A percentile compares a stretch with the other conserved stretches of the same genome.
Evolutionary conservation across 495 filamentous ascomycete species (phyloP).

Genomic region (Aspergillus incahuasiensis): DNA sequence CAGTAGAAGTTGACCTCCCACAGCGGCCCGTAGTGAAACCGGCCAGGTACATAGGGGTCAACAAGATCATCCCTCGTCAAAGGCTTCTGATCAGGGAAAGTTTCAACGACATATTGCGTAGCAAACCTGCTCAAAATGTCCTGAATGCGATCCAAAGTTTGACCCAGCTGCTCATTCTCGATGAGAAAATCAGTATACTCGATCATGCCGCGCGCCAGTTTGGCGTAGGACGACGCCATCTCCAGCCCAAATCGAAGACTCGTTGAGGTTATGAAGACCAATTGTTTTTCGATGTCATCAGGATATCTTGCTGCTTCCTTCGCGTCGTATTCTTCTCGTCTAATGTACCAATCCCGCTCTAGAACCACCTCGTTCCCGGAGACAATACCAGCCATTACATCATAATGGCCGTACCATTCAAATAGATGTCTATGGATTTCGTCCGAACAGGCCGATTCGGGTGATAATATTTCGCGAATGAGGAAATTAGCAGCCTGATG

Average conservation of each 20-base stretch:
- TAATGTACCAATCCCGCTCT: slow-evolving; percentile 74
- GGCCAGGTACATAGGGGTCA: slow-evolving; percentile 63
- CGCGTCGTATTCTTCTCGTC: slow-evolving; percentile 57
- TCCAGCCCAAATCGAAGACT: slow-evolving; percentile 74
- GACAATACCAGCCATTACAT: slow-evolving; percentile 78
- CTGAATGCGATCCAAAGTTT: slow-evolving; percentile 53
- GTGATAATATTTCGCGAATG: slow-evolving; percentile 70
- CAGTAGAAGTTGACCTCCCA: slow-evolving; percentile 70
- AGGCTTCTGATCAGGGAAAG: slow-evolving; percentile 49
- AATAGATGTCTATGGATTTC: slow-evolving; percentile 66
- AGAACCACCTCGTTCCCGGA: slow-evolving; percentile 72
- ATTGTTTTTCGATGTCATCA: slow-evolving; percentile 56
- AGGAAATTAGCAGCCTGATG: slow-evolving; percentile 85
- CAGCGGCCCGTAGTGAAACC: slow-evolving; percentile 61
- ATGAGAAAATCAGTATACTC: slow-evolving; percentile 57
- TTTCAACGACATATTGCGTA: slow-evolving; percentile 52
- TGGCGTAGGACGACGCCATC: slow-evolving; percentile 74
- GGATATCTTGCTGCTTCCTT: slow-evolving; percentile 57
- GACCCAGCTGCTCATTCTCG: slow-evolving; percentile 54
- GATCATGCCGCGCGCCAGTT: slow-evolving; percentile 56
- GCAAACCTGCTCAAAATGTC: slow-evolving; percentile 55
- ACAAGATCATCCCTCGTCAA: slow-evolving; percentile 61
- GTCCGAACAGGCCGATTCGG: slow-evolving; percentile 67
- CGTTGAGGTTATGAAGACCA: slow-evolving; percentile 58
- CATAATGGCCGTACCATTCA: slow-evolving; percentile 85